These are phyloP conservation scores for Trichoderma sp. DNA, from an alignment of 2,329 filamentous ascomycete species.

Conservation along the genomic window DNA sequence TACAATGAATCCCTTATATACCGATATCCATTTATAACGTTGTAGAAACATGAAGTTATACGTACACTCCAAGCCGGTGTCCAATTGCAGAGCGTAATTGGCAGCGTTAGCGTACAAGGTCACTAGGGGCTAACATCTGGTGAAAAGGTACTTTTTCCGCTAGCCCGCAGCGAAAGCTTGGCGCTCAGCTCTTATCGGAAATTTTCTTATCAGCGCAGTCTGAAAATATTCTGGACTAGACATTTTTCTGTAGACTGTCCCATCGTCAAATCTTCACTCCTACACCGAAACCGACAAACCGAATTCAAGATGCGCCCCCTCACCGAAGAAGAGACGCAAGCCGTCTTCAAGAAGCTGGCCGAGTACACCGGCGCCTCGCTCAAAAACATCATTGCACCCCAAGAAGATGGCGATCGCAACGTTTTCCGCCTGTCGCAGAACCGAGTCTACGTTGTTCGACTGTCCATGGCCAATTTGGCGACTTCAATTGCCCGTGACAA, in stretches of 20 bases:
- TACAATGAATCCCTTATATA: too few relatives aligned
- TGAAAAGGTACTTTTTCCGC: not conserved
- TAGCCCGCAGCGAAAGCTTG: not conserved
- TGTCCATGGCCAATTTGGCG: slow-evolving; percentile 87
- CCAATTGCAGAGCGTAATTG: too few relatives aligned
- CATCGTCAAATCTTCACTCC: not conserved
- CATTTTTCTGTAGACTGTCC: not conserved
- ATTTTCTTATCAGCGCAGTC: slow-evolving; percentile 10
- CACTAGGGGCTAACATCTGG: fast-evolving
- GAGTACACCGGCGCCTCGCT: slow-evolving; percentile 88
- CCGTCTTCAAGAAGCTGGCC: slow-evolving; percentile 88
- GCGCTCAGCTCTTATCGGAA: slow-evolving; percentile 9
- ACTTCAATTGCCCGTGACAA: slow-evolving; percentile 80
- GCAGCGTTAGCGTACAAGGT: not conserved
- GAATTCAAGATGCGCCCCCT: slow-evolving; percentile 68
- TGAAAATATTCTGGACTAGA: slow-evolving; percentile 19
- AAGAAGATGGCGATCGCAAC: slow-evolving; percentile 73
- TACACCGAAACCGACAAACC: too few relatives aligned
- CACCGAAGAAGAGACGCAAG: slow-evolving; percentile 76
- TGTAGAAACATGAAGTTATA: too few relatives aligned
- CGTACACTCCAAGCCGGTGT: too few relatives aligned
- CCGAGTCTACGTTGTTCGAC: slow-evolving; percentile 88
- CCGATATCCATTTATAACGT: too few relatives aligned
- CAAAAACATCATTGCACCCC: slow-evolving; percentile 77
- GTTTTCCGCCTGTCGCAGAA: slow-evolving; percentile 83